Evolutionary conservation across 768 basidiomycete species (phyloP), one percentile per base, ranked within the genome.

Genomic region (Macrolepiota dolichaula): DNA sequence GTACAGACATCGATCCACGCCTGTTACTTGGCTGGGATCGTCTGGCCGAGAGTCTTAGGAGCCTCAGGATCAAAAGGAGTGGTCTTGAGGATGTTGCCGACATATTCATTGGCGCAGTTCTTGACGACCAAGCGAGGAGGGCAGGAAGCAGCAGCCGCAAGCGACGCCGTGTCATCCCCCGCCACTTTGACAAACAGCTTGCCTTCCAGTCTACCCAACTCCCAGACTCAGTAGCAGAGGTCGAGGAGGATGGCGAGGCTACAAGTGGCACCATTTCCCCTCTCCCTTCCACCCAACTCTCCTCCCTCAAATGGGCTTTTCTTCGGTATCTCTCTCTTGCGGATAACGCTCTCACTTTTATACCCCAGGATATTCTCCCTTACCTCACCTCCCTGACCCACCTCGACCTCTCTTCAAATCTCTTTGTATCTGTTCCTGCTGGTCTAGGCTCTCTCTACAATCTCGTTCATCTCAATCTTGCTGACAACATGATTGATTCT

Each of bases 401-500:
- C 70, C 85, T 96, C 63, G 93, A 96, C 73, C 82, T 96, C 44
- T 95, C 94, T 19, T 91, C 91, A 44, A 97, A 97, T 71, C 85
- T 97, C 17, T 84, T 98, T 50, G 86, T 95, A 44, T 90, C 92
- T 32, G 82, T 96, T n/a, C 94, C 94, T 0, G 72, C 88, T 1
- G 90, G 88, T 22, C 81, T 96, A 35, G 82, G 86, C 15, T 70
- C 78, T 4, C 83, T 99, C 24, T 85, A 87, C 68, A 90, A 88
- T 64, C 89, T 99, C 55, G 74, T 86, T 57, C 92, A 91, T n/a
- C 87, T 99, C 66, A 96, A 97, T 74, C 84, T 99, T n/a, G 82
- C 92, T 15, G 91, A 96, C 73, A 99, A 99, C 76, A 93, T 99
- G 85, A 94, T 99, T 66, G 94, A 96, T 71, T 95, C 96, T 17